Base-by-base conservation (phyloP, 2,329 filamentous ascomycete genomes). In the Nothomitra cinnamomea region DNA sequence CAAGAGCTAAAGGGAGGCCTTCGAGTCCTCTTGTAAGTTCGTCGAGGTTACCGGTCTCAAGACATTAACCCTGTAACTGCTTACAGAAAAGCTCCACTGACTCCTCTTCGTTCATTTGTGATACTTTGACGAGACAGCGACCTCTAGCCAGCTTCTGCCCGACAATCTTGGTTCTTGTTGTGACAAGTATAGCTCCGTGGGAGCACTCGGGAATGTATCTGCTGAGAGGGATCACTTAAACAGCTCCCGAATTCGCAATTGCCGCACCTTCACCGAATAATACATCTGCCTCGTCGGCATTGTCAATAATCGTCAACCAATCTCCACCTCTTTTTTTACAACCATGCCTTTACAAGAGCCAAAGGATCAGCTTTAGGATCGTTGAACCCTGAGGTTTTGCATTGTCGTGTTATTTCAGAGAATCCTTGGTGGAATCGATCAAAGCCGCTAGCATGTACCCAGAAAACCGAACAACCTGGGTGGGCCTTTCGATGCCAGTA, bases 301-400 rank as follows among this genome's bases (percentile, higher is more conserved):
- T 69, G 13, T 68, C 65, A 10, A 67, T 43, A 12, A 69, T 40
- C 2, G 68, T 47, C 0, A 68, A 43, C 65, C 63, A 69, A 56
- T 45, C 25, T 17, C 12, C 42, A 22, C 25, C 19, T n/a, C 17
- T 45, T 21, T 45, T 22, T 45, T n/a, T n/a, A n/a, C n/a, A 45
- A 13, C 42, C 42, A 45, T 21, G 25, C 49, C 42, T 54, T 15
- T 52, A 63, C 56, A 53, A 56, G 40, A 15, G 60, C 28, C 53
- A 60, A 53, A 2, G 67, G 28, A 8, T 62, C 58, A 19, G 58
- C 19, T 3, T 55, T n/a, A n/a, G n/a, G n/a, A n/a, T 60, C 32
- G 60, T 56, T 1, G 61, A 54, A 41, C 55, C 56, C 6, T 21
- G 25, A 1, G 54, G 48, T 2, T 67, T 19, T 1, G 60, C 59